Conservation (phyloP, 495 filamentous ascomycete species). For the Tuber indicum region DNA sequence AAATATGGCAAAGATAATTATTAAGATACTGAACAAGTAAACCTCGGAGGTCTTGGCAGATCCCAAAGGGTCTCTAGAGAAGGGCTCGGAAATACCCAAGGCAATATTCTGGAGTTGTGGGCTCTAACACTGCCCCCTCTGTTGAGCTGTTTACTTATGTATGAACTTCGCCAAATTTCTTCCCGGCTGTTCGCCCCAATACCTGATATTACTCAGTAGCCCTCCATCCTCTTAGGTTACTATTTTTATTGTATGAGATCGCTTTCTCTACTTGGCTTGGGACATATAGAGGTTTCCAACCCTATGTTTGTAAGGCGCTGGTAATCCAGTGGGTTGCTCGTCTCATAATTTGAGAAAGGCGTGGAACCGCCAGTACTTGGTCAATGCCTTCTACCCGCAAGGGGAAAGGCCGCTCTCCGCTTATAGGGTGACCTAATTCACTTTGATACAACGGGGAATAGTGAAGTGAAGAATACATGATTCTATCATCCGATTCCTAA, state of each 20-base stretch:
- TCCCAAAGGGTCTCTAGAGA: background rate
- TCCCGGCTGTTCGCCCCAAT: background rate
- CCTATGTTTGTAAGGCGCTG: background rate
- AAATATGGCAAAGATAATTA: slow-evolving; percentile 85
- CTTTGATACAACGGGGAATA: background rate
- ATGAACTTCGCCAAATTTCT: background rate
- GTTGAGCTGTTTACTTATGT: background rate
- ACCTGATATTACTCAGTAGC: background rate
- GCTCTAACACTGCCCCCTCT: background rate
- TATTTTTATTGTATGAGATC: background rate
- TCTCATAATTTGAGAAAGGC: background rate
- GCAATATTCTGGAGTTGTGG: background rate
- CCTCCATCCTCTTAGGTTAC: background rate
- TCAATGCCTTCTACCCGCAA: background rate
- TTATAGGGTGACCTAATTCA: background rate
- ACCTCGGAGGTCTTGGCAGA: background rate
- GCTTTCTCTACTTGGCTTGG: background rate
- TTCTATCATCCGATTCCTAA: background rate
- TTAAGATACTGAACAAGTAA: slow-evolving; percentile 3
- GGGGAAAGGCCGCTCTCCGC: background rate
- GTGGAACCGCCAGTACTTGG: background rate
- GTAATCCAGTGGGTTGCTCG: background rate
- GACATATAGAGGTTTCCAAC: background rate
- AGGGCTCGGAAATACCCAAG: background rate
- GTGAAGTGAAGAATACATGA: background rate